Evolutionary conservation across 225 moss, liverwort and hornwort genomes (phyloP), one percentile per base, ranked within the genome.

Genomic region (Physcomitrium patens): DNA sequence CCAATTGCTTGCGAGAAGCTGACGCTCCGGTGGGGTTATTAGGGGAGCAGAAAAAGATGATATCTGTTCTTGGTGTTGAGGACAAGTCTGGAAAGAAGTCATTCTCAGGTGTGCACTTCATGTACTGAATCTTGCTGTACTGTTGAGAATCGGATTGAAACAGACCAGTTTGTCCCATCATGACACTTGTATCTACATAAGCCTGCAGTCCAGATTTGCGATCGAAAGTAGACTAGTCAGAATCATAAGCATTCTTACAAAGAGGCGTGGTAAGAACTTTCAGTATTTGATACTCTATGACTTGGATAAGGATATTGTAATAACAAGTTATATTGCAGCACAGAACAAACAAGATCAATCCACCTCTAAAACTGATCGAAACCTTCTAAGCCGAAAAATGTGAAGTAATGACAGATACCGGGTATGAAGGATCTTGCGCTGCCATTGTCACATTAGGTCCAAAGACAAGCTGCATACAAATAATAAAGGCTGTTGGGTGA

Each of bases 341-440:
- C 46, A 68, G 17, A 62, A 43, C 1, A 61, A 62, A 20, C 31
- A 57, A 55, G 49, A 67, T 71, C n/a, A 76, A 50, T 42, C 46
- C 15, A 56, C 14, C 44, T 51, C n/a, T 67, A 43, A 79, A 63
- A 44, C 18, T 45, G 18, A 76, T 58, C 37, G 58, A 58, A 73
- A 18, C 7, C 14, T 52, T 10, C 44, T 28, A 63, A n/a, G 55
- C 56, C 18, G 18, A 57, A 49, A 73, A 65, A 61, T 26, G 22
- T 44, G 54, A 69, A 76, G 57, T 18, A 74, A 41, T 67, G 67
- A 81, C 28, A 48, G 19, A 60, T 87, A 87, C 87, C 72, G 99
- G 99, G 62, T 99, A 99, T 18, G 99, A 99, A 51, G 99, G 99
- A 76, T 99, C 94, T 89, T 99, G 99, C 45, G 91, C 93, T 45